Evolutionary conservation across 371 early-diverging fungal species (phyloP).

Genomic region (Dentiscutata heterogama): DNA sequence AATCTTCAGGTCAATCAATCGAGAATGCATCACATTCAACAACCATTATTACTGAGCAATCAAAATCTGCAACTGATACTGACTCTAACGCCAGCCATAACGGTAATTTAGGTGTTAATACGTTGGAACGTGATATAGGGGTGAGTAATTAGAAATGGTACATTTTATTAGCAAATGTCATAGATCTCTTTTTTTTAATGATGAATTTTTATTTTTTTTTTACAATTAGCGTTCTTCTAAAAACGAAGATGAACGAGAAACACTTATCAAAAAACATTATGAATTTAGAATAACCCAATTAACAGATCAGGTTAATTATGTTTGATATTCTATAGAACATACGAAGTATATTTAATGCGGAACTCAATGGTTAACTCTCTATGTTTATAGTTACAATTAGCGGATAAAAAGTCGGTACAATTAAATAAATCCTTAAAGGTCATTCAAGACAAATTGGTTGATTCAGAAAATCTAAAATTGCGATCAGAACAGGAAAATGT

Average conservation of each 20-base stretch:
- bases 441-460: slow-evolving; percentile 19
- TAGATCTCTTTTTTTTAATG: neutral
- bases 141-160: neutral
- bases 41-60: neutral
- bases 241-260: slow-evolving; percentile 47
- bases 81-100: neutral
- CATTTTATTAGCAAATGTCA: neutral
- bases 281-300: slow-evolving; percentile 52
- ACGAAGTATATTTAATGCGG: too few species aligned
- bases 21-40: neutral
- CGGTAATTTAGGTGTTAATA: neutral
- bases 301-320: slow-evolving; percentile 47
- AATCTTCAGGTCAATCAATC: neutral
- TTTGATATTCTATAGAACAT: neutral
- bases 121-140: slow-evolving; percentile 26
- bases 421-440: slow-evolving; percentile 23
- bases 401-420: slow-evolving; percentile 30
- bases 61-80: too few species aligned
- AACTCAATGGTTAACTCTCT: too few species aligned
- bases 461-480: slow-evolving; percentile 11
- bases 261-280: slow-evolving; percentile 55
- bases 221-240: neutral
- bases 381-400: slow-evolving; percentile 19
- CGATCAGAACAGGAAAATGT: slow-evolving; percentile 6
- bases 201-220: neutral